These are phyloP conservation scores for Fonsecaea multimorphosa DNA, from an alignment of 2,329 filamentous ascomycete genomes.

Conservation along the genomic window DNA sequence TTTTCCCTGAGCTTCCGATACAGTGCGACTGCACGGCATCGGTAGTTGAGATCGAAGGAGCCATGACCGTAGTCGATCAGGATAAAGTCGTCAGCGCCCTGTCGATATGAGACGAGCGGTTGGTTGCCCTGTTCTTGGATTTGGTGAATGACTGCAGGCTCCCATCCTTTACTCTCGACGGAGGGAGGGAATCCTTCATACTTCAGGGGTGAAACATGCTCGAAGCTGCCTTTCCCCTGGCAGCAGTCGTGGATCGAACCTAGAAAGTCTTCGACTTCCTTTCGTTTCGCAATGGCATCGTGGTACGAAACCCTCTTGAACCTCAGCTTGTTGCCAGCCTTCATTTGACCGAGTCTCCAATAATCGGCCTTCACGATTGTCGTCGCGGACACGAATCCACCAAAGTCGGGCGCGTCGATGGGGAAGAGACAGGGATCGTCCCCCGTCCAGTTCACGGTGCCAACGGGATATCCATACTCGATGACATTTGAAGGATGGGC, in stretches of 20 bases:
- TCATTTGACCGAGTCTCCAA: constrained; percentile 68
- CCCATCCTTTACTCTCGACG: constrained; percentile 37
- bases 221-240: constrained; percentile 43
- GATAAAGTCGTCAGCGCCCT: constrained; percentile 59
- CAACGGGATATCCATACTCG: constrained; percentile 66
- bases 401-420: constrained; percentile 65
- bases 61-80: constrained; percentile 65
- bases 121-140: constrained; percentile 45
- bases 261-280: constrained; percentile 54
- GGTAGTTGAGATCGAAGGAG: constrained; percentile 62
- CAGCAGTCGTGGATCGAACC: constrained; percentile 51
- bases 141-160: constrained; percentile 45
- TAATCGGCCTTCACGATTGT: constrained; percentile 64
- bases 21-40: constrained; percentile 61
- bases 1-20: constrained; percentile 54
- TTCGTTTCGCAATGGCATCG: constrained; percentile 56
- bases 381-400: constrained; percentile 63
- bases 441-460: constrained; percentile 66
- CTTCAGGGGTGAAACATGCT: constrained; percentile 44
- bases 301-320: constrained; percentile 60
- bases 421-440: constrained; percentile 67
- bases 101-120: constrained; percentile 50
- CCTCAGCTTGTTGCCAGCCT: constrained; percentile 62
- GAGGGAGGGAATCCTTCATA: constrained; percentile 38
- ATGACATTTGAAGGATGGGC: constrained; percentile 66